Percentiles rank a stretch among this genome's conserved stretches.
Evolutionary conservation across 805 yeast species (phyloP).

Genomic region (Cyberlindnera euphorbiiphila): DNA sequence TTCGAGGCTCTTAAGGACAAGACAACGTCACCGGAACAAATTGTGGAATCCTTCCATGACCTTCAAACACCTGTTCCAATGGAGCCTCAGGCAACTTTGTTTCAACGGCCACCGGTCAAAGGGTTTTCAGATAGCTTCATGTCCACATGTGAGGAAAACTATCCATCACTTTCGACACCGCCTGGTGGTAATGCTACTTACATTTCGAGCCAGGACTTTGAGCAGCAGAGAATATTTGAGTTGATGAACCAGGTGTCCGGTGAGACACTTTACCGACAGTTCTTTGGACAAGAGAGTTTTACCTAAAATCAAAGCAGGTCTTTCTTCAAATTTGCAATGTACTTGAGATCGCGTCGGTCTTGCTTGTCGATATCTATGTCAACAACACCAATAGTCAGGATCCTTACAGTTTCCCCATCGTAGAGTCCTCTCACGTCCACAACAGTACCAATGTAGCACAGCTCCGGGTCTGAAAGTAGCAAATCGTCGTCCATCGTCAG

Average conservation of each 20-base stretch:
- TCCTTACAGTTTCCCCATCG: conserved; percentile 12
- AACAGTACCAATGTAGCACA: conserved; percentile 21
- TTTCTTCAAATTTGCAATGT: conserved; percentile 7
- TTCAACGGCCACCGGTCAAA: conserved; percentile 7
- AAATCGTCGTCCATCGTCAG: conserved; percentile 17
- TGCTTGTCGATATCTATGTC: conserved; percentile 6
- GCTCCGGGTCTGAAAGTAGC: conserved; percentile 13
- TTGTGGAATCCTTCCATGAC: conserved; percentile 14
- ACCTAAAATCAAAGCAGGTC: conserved; percentile 11
- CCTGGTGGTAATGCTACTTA: conserved; percentile 11
- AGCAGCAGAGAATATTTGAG: conserved; percentile 55
- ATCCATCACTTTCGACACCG: conserved; percentile 24
- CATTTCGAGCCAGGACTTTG: conserved; percentile 29
- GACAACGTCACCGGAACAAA: conserved; percentile 16
- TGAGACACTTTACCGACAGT: conserved; percentile 68
- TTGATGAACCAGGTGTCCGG: conserved; percentile 53
- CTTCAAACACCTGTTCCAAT: conserved; percentile 12
- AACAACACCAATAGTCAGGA: conserved; percentile 13
- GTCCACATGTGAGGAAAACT: conserved; percentile 16
- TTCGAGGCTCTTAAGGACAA: conserved; percentile 23
- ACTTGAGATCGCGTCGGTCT: conserved; percentile 6
- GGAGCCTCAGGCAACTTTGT: no score
- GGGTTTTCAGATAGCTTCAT: conserved; percentile 5
- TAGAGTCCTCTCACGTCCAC: conserved; percentile 20
- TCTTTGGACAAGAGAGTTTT: conserved; percentile 36